Conservation (phyloP, 495 filamentous ascomycete species). For the Lentithecium fluviatile region DNA sequence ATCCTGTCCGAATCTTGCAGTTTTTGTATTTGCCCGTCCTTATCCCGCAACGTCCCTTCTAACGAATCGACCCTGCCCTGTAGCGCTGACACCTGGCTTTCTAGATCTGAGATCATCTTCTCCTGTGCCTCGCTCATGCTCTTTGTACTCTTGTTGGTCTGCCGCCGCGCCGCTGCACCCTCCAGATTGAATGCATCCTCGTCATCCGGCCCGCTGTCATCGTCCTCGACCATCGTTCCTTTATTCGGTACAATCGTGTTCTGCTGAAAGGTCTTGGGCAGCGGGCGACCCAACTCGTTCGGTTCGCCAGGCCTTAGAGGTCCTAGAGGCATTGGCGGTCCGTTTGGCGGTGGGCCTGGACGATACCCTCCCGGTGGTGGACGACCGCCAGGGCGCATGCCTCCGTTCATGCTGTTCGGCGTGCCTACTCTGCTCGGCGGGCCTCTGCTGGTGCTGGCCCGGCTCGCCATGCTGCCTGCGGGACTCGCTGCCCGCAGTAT, state of each 20-base stretch:
- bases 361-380: conserved; percentile 24
- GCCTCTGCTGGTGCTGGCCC: conserved; percentile 42
- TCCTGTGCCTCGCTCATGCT: conserved; percentile 24
- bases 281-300: conserved; percentile 59
- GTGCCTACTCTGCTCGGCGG: conserved; percentile 31
- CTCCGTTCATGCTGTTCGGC: conserved; percentile 36
- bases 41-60: conserved; percentile 59
- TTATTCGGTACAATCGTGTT: conserved; percentile 97
- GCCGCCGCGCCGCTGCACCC: conserved; percentile 44
- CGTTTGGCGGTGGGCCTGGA: conserved; percentile 17
- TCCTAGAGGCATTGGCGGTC: conserved; percentile 18
- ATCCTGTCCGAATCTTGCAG: conserved; percentile 47
- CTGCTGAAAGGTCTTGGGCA: conserved; percentile 87
- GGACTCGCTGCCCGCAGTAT: conserved; percentile 70
- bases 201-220: conserved; percentile 59
- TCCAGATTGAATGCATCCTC: conserved; percentile 68
- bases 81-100: conserved; percentile 71
- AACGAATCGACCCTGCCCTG: conserved; percentile 71
- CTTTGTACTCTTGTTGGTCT: conserved; percentile 49
- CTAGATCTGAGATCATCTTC: conserved; percentile 39
- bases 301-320: conserved; percentile 24
- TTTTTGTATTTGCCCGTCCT: conserved; percentile 57
- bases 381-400: conserved; percentile 5
- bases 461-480: conserved; percentile 56
- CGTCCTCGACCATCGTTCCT: conserved; percentile 97